Evolutionary conservation across 371 early-diverging fungal genomes (phyloP), one percentile per base, ranked within the genome.

Genomic region (Actinomucor elegans): DNA sequence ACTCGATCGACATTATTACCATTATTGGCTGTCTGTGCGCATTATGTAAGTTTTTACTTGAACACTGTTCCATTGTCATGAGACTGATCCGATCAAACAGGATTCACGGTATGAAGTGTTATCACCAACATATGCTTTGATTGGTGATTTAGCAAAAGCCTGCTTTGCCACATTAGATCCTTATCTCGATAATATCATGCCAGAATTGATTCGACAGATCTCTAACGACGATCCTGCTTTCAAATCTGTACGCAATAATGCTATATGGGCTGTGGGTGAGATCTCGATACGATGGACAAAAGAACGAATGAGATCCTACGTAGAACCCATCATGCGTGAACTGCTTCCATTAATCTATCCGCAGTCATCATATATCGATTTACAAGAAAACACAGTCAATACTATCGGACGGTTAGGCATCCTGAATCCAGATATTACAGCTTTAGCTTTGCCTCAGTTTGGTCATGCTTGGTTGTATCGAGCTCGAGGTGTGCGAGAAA

Each of bases 221-320:
- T 78, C 80, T 35, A 81, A 77, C 52, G 64, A 79, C 42, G 69
- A 71, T 23, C 79, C 82, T 10, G 72, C 77, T 51, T 81, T 85
- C 26, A 54, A 37, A 34, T 81, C 84, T 31, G 90, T 88, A 11
- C 85, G 89, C 65, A 98, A 95, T 69, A 98, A 98, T 65, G 97
- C 96, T 1, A 81, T 89, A 8, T 98, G 98, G 98, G 91, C 97
- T 1, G 85, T 85, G 1, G 98, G 97, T 26, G 98, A 98, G 77
- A 90, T 97, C 51, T 88, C 95, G 3, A 70, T 95, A 20, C 83
- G 91, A 67, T 84, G 81, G 50, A 74, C 67, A 6, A 50, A 71
- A 27, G 63, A 68, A 12, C 84, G 78, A 15, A 86, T 89, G 69
- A 68, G 77, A 52, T 71, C 66, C 7, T 93, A 84, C 69, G 79